These are phyloP conservation scores for Gelatoporia subvermispora DNA, from an alignment of 768 basidiomycete genomes.

Conservation along the genomic window DNA sequence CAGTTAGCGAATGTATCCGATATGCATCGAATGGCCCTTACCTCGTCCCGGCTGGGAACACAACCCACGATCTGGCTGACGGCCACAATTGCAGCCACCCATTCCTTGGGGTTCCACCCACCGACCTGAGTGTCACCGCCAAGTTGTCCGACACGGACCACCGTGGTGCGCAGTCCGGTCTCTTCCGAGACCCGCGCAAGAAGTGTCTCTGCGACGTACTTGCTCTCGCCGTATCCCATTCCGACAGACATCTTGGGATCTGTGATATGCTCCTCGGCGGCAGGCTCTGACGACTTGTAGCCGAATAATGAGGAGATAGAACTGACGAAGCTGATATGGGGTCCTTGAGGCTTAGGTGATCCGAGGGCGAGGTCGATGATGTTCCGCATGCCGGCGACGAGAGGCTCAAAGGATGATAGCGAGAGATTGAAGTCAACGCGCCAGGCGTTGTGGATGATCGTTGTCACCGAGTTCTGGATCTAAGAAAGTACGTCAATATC, in stretches of 20 bases:
- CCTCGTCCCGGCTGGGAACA: slow-evolving; percentile 28
- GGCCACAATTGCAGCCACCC: slow-evolving; percentile 38
- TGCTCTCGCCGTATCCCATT: slow-evolving; percentile 42
- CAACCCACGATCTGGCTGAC: slow-evolving; percentile 27
- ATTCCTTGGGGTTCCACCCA: slow-evolving; percentile 41
- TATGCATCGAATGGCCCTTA: slow-evolving; percentile 15
- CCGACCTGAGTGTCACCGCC: slow-evolving; percentile 35
- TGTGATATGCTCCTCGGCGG: neutral
- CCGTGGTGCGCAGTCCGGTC: slow-evolving; percentile 31
- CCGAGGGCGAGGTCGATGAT: slow-evolving; percentile 9
- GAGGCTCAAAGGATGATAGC: slow-evolving; percentile 32
- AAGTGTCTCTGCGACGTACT: slow-evolving; percentile 41
- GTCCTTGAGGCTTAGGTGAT: neutral
- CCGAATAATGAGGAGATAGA: slow-evolving; percentile 6
- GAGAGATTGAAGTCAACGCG: slow-evolving; percentile 38
- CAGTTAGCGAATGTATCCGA: neutral
- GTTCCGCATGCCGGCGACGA: slow-evolving; percentile 22
- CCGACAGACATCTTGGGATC: slow-evolving; percentile 33
- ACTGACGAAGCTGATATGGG: slow-evolving; percentile 21
- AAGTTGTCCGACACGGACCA: slow-evolving; percentile 44
- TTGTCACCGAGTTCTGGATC: slow-evolving; percentile 10
- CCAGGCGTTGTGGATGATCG: slow-evolving; percentile 35
- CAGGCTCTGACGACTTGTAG: neutral
- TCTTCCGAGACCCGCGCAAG: slow-evolving; percentile 25
- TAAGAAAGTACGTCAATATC: neutral